Percentiles rank a stretch among this genome's conserved stretches.
phyloP scores from a whole-genome alignment of 2,329 filamentous ascomycete genomes.

The Aspergillus hortae region DNA sequence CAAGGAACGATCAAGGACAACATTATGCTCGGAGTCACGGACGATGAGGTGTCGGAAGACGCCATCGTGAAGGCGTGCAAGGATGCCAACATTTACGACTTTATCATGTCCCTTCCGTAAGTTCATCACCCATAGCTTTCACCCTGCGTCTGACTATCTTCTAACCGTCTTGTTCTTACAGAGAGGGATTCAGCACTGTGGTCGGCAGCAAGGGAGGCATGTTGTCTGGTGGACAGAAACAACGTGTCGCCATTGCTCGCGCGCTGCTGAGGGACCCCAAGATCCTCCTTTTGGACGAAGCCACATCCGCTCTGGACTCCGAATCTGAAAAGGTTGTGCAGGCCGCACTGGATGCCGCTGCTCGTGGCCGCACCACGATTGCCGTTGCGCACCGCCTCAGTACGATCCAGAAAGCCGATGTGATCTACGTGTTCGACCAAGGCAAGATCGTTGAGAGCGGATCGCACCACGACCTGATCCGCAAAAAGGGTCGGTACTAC shows the following conservation, averaged over 20 bases:
- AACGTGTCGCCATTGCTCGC: conserved; percentile 88
- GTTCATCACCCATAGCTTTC: conserved; percentile 21
- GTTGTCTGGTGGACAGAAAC: conserved; percentile 87
- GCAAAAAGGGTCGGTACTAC: conserved; percentile 66
- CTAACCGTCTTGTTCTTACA: conserved; percentile 11
- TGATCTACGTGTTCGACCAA: conserved; percentile 95
- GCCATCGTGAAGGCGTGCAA: conserved; percentile 74
- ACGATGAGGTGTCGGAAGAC: conserved; percentile 66
- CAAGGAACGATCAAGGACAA: conserved; percentile 90
- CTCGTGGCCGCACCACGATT: conserved; percentile 83
- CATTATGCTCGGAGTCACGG: conserved; percentile 72
- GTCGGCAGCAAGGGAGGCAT: conserved; percentile 85
- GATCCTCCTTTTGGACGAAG: conserved; percentile 79
- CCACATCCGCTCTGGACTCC: conserved; percentile 53
- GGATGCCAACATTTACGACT: conserved; percentile 90
- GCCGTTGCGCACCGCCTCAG: conserved; percentile 88
- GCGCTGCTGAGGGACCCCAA: conserved; percentile 88
- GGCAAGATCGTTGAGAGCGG: conserved; percentile 82
- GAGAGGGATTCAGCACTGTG: conserved; percentile 76
- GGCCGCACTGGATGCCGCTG: conserved; percentile 73
- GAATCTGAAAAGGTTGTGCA: conserved; percentile 56
- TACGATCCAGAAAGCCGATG: conserved; percentile 90
- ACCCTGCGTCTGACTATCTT: neutral
- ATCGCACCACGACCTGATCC: conserved; percentile 70
- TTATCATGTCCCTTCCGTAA: conserved; percentile 75